Evolutionary conservation across 306 rosid genomes (phyloP).

Genomic region (Medicago ruthenica): DNA sequence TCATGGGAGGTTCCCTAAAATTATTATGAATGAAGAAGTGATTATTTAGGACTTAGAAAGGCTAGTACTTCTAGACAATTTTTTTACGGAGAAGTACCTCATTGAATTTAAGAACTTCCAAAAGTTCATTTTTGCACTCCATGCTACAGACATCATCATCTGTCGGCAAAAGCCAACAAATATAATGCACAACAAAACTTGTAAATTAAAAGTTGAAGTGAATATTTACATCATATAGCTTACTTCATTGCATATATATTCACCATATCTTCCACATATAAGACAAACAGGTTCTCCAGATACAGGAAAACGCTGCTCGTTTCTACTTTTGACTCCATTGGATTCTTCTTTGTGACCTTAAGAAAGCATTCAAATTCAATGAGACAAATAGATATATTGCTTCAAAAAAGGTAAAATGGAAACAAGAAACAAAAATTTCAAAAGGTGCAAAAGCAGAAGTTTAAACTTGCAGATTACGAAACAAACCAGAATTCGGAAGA

Average conservation of each 20-base stretch:
- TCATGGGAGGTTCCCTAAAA: conserved; percentile 55
- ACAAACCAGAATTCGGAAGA: conserved; percentile 62
- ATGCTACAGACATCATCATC: conserved; percentile 86
- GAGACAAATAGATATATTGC: conserved; percentile 26
- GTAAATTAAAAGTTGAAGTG: background rate
- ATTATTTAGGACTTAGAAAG: conserved; percentile 34
- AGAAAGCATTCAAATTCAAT: conserved; percentile 29
- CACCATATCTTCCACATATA: conserved; percentile 86
- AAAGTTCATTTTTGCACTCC: conserved; percentile 83
- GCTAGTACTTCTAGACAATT: conserved; percentile 14
- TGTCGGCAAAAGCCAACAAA: conserved; percentile 60
- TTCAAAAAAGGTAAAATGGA: conserved; percentile 12
- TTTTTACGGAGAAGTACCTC: conserved; percentile 49
- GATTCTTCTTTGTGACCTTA: conserved; percentile 48
- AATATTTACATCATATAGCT: conserved; percentile 32
- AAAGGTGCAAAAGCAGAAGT: background rate
- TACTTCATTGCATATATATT: conserved; percentile 86
- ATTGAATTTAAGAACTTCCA: conserved; percentile 54
- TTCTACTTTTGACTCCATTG: conserved; percentile 62
- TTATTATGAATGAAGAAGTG: background rate
- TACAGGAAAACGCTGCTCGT: conserved; percentile 70
- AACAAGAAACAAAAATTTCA: background rate
- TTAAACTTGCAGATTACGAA: conserved; percentile 32
- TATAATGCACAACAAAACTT: conserved; percentile 27
- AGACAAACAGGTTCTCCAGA: conserved; percentile 87